Conservation (phyloP, 2,329 filamentous ascomycete species). For the Clonostachys sp. region DNA sequence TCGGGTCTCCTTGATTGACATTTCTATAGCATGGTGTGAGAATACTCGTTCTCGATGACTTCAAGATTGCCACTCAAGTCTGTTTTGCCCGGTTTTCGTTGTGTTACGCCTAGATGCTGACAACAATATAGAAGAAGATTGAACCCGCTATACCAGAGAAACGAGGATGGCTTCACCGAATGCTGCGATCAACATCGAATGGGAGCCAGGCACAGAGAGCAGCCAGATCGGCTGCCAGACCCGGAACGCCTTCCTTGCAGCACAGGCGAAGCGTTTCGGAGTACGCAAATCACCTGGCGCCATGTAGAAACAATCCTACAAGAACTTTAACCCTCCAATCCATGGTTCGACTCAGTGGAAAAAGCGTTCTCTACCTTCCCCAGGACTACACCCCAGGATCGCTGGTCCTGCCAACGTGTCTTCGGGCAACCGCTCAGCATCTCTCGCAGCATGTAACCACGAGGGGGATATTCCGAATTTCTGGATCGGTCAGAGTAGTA, state of each 20-base stretch:
- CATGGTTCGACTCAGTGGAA: constrained; percentile 60
- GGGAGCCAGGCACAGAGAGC: background rate
- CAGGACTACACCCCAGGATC: constrained; percentile 51
- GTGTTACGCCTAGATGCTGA: constrained; percentile 2
- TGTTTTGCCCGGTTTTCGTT: background rate
- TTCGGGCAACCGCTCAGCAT: constrained; percentile 62
- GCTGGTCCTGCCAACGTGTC: constrained; percentile 58
- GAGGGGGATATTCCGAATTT: constrained; percentile 58
- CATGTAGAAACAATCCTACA: constrained; percentile 35
- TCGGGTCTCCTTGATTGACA: too few relatives aligned
- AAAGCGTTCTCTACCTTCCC: constrained; percentile 57
- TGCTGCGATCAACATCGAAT: constrained; percentile 21
- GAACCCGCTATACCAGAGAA: constrained; percentile 15
- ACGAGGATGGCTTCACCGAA: constrained; percentile 28
- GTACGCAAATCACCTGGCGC: constrained; percentile 39
- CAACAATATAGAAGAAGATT: constrained; percentile 8
- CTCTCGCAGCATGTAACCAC: constrained; percentile 52
- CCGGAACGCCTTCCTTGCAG: background rate
- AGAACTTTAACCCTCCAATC: constrained; percentile 48
- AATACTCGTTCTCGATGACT: constrained; percentile 26
- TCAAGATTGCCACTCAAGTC: constrained; percentile 22
- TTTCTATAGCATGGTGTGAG: constrained; percentile 46
- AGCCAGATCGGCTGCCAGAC: too few relatives aligned
- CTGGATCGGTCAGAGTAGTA: constrained; percentile 53
- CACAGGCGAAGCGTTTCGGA: constrained; percentile 53